Evolutionary conservation across 164 flowering plant genomes (phyloP), one percentile per base, ranked within the genome.

Genomic region (Cinnamomum micranthum): DNA sequence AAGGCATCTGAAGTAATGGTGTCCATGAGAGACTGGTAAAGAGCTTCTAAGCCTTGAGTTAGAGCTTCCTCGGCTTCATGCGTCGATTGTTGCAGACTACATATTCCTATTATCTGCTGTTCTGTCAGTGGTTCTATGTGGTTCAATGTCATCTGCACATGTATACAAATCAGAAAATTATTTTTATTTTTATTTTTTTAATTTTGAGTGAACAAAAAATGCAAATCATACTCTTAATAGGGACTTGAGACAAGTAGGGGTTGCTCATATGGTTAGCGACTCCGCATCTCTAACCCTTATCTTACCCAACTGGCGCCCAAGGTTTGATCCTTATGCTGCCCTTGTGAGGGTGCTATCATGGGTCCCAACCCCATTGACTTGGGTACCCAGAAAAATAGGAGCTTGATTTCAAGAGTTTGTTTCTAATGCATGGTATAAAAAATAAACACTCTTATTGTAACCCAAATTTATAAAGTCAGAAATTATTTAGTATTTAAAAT

Each of bases 21-120:
- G 65, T 94, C 92, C 0, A 92, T 86, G n/a, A 96, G 86, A 0
- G 98, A 91, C 50, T 87, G 91, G 72, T 92, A 82, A 10, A 92
- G 86, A 2, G 91, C 90, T 19, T 96, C 97, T 14, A 90, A 91
- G 35, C 97, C 98, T 75, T 89, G 97, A 0, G 91, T 87, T 2
- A 96, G 86, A 13, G 94, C 97, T 9, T 94, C 99, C 74, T 96
- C 99, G 0, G 92, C 91, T 67, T 90, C 94, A n/a, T 92, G 97
- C 22, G 94, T 90, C 1, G 98, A 88, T 60, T 90, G 94, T 75
- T 91, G 99, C 58, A 96, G 80, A 14, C 86, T 90, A 81, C 92
- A 92, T 22, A 94, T 89, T 0, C 88, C 94, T 84, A 92, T 6
- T 24, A 91, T 81, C 77, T 96, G 99, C 65, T 88, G 93, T 85